phyloP scores from a whole-genome alignment of 768 basidiomycete genomes.

The Udeniomyces megalosporus region DNA sequence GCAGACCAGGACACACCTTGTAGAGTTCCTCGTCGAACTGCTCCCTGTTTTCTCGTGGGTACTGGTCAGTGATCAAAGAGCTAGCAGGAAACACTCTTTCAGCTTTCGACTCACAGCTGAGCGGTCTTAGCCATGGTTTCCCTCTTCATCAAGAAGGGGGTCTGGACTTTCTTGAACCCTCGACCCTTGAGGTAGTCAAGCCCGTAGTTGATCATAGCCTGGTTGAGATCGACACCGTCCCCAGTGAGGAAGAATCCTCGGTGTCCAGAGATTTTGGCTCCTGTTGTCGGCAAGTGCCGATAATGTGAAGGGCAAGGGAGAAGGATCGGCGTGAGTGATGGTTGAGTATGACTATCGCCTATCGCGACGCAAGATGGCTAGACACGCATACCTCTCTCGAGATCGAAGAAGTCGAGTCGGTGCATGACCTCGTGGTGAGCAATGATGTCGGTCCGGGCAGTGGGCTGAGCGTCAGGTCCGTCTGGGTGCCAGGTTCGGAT shows the following conservation, averaged over 20 bases:
- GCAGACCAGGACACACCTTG: slow-evolving; percentile 53
- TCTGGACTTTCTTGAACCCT: slow-evolving; percentile 84
- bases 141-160: slow-evolving; percentile 98
- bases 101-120: slow-evolving; percentile 39
- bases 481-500: slow-evolving; percentile 73
- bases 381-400: slow-evolving; percentile 82
- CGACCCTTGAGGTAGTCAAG: slow-evolving; percentile 74
- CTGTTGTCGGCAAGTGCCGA: slow-evolving; percentile 30
- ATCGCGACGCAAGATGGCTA: too few species aligned
- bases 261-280: slow-evolving; percentile 84
- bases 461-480: slow-evolving; percentile 38
- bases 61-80: neutral
- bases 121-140: slow-evolving; percentile 95
- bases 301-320: neutral
- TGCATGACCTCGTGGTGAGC: slow-evolving; percentile 96
- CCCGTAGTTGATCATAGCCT: slow-evolving; percentile 84
- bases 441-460: slow-evolving; percentile 52
- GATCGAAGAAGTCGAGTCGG: slow-evolving; percentile 85
- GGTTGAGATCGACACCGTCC: slow-evolving; percentile 93
- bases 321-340: neutral
- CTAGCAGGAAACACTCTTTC: too few species aligned
- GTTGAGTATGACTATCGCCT: neutral
- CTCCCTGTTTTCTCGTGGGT: slow-evolving; percentile 35
- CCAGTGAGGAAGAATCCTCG: slow-evolving; percentile 90
- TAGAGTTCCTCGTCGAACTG: slow-evolving; percentile 98